Evolutionary conservation across 768 basidiomycete genomes (phyloP).

Genomic region (Naganishia kalamii): DNA sequence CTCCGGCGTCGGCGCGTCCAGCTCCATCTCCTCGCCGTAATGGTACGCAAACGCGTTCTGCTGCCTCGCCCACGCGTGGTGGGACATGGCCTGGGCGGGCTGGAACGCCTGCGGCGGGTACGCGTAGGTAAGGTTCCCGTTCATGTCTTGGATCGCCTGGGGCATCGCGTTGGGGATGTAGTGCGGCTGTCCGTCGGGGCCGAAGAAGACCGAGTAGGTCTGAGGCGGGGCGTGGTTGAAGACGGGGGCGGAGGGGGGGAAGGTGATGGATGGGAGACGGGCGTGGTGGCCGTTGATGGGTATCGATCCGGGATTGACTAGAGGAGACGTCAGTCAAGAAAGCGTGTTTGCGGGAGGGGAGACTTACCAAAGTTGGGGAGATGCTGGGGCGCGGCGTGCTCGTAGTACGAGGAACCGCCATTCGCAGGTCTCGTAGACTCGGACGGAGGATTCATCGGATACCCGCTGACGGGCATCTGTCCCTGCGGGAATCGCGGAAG

Average conservation of each 20-base stretch:
- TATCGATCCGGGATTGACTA: neutral
- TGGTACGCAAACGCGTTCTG: conserved; percentile 21
- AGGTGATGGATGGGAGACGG: neutral
- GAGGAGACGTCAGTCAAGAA: too few species aligned
- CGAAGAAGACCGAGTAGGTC: conserved; percentile 9
- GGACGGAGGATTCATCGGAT: neutral
- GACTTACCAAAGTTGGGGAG: neutral
- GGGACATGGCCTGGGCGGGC: neutral
- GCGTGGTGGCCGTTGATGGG: neutral
- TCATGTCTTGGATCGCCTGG: conserved; percentile 5
- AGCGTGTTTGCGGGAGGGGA: too few species aligned
- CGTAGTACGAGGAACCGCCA: neutral
- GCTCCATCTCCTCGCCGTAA: conserved; percentile 16
- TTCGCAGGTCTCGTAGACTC: neutral
- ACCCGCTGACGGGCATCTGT: neutral
- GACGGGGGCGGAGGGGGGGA: neutral
- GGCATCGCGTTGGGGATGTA: conserved; percentile 5
- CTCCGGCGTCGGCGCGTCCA: conserved; percentile 19
- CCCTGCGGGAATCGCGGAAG: neutral
- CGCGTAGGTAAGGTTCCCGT: conserved; percentile 6
- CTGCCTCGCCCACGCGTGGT: conserved; percentile 10
- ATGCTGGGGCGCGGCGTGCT: neutral
- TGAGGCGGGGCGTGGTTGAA: neutral
- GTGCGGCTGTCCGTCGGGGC: conserved; percentile 1
- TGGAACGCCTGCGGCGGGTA: conserved; percentile 11